These are phyloP conservation scores for Leccinum solheimii DNA, from an alignment of 1,284 basidiomycete species.

Conservation along the genomic window DNA sequence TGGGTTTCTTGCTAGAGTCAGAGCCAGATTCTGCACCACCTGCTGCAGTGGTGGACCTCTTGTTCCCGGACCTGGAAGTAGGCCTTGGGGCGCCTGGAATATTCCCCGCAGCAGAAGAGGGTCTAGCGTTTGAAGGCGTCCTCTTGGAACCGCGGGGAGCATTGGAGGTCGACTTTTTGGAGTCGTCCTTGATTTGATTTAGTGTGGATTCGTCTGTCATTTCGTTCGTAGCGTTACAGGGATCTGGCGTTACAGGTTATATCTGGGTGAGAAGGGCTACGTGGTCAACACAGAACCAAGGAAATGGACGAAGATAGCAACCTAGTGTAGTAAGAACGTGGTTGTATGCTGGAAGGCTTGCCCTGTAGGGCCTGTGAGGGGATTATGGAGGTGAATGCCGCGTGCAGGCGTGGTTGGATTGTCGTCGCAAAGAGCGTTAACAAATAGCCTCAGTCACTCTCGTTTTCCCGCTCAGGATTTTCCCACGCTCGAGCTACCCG, in stretches of 20 bases:
- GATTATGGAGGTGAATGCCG: conserved; percentile 58
- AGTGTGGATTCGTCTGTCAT: conserved; percentile 79
- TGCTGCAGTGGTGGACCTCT: conserved; percentile 44
- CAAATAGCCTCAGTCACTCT: neutral
- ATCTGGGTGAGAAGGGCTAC: conserved; percentile 39
- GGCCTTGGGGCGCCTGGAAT: conserved; percentile 52
- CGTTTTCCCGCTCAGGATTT: conserved; percentile 30
- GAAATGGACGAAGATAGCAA: conserved; percentile 27
- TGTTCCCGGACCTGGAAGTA: conserved; percentile 63
- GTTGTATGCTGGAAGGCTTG: conserved; percentile 59
- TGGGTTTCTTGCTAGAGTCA: conserved; percentile 60
- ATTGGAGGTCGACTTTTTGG: conserved; percentile 52
- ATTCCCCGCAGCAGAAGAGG: conserved; percentile 44
- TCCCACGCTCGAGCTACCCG: conserved; percentile 27
- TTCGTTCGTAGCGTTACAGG: conserved; percentile 68
- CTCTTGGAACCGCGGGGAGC: conserved; percentile 56
- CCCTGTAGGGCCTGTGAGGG: conserved; percentile 84
- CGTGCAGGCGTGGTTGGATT: conserved; percentile 52
- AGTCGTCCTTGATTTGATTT: conserved; percentile 60
- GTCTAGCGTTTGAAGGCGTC: conserved; percentile 53
- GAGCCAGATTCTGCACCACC: conserved; percentile 63
- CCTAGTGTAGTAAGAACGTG: conserved; percentile 51
- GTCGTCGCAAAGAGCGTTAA: conserved; percentile 41
- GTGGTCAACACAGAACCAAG: conserved; percentile 7
- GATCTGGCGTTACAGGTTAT: conserved; percentile 46